A percentile compares a stretch with the other conserved stretches of the same genome.
Conservation (phyloP, 331 rosid species). For the Quercus lobata region DNA sequence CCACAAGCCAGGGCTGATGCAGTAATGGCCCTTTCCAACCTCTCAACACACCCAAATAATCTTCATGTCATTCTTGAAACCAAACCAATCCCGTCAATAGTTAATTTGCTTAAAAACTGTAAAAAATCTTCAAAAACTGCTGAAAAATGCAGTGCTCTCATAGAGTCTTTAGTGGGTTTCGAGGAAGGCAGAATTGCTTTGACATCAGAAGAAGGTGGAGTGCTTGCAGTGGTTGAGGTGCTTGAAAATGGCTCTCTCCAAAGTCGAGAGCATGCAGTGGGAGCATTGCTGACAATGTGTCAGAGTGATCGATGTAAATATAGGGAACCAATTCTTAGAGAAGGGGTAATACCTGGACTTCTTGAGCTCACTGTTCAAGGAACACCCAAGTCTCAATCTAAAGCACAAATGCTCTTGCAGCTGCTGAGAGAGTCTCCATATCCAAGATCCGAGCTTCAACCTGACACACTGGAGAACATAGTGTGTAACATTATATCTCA, state of each 20-base stretch:
- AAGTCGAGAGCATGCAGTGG: conserved; percentile 86
- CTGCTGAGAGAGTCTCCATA: conserved; percentile 71
- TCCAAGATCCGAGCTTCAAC: conserved; percentile 59
- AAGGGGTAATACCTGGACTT: conserved; percentile 93
- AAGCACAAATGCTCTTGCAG: conserved; percentile 57
- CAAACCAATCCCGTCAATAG: conserved; percentile 64
- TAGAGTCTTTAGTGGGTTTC: conserved; percentile 72
- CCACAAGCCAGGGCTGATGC: conserved; percentile 88
- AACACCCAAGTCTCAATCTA: conserved; percentile 61
- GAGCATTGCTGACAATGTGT: conserved; percentile 84
- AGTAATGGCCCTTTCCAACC: conserved; percentile 93
- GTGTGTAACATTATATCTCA: conserved; percentile 77
- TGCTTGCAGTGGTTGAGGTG: conserved; percentile 86
- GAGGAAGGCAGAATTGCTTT: conserved; percentile 71
- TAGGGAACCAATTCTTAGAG: conserved; percentile 71
- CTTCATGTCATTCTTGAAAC: conserved; percentile 56
- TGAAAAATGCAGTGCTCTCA: conserved; percentile 79
- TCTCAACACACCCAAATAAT: conserved; percentile 59
- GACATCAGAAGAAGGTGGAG: conserved; percentile 85
- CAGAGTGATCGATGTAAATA: conserved; percentile 74
- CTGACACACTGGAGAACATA: conserved; percentile 88
- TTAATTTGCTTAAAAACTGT: conserved; percentile 60
- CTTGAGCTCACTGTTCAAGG: conserved; percentile 95
- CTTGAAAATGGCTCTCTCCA: conserved; percentile 85
- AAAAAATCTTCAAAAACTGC: conserved; percentile 89